Evolutionary conservation across 176 grass and related monocot species (phyloP), one percentile per base, ranked within the genome.

Genomic region (Oryza meyeriana): DNA sequence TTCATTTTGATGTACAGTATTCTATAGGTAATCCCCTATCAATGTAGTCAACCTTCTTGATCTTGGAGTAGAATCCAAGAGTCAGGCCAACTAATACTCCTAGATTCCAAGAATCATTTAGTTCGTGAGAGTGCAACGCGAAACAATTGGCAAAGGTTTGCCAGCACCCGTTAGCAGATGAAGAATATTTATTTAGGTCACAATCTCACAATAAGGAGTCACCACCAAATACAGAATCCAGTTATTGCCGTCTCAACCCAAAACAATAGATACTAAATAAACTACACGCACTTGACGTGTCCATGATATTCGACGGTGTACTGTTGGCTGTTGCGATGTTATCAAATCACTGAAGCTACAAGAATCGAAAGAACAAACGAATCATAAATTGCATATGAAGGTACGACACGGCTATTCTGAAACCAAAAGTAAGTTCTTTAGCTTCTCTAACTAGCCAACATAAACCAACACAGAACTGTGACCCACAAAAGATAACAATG

Each of bases 161-260:
- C 27, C 18, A 74, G 24, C 12, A 16, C 14, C 10, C 73, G 59
- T 13, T 35, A 11, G 39, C 70, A 22, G 41, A 65, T 62, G 39
- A 35, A 12, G n/a, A 73, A 61, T 36, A 83, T 50, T 64, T 64
- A 61, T 83, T 83, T 6, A 71, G 63, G 88, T 89, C 83, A 17
- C 83, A 61, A 72, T 89, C 88, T 85, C 41, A 66, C 4, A 77
- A 72, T 36, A 64, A 89, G 65, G 65, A 89, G 81, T 77, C 78
- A 67, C 44, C 78, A 82, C 55, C 66, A 66, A 55, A 38, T 8
- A 38, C 22, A 72, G 77, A 77, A 82, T 77, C 76, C 36, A 69
- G 69, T 13, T 64, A 74, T 62, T 79, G 50, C 31, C 82, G 27
- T 75, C 82, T 29, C 16, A 40, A 34, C 64, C 47, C 20, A 12